Base-by-base conservation (phyloP, 202 grass and related monocot species). In the Cymbopogon flexuosus region DNA sequence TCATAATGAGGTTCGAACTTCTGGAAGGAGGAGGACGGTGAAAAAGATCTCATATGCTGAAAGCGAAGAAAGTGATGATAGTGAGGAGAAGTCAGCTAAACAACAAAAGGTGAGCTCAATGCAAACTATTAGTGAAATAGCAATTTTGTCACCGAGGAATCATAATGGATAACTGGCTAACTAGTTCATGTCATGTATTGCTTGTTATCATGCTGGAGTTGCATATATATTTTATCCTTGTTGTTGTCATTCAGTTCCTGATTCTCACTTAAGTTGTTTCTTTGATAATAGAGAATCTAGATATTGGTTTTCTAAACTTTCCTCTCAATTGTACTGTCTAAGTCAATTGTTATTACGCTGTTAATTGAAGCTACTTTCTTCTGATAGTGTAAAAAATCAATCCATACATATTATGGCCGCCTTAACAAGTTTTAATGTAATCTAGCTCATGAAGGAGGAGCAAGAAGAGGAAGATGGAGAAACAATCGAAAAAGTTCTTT, bases 1-100 rank as follows among this genome's bases (percentile, higher is more conserved):
- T 65, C 84, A 73, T 21, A 89, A 85, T 79, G 96, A 91, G 65
- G 70, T 83, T 67, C 92, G 96, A 67, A 95, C 89, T 81, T 99
- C 96, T 62, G 90, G 90, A 51, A 95, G 96, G 82, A 81, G 90
- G 76, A 89, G 95, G 79, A 83, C 92, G 2, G 69, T 36, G 21
- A 93, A 76, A 86, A 99, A 91, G 84, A 86, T 99, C 72, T 99
- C 96, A 71, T 99, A 99, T 76, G 96, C 86, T 79, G 96, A 99
- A 94, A 99, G 96, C 82, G 96, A 95, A 85, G 94, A 90, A 79
- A 99, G 96, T 35, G 92, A 93, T 2, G 90, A 93, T 76, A 88
- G 79, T 22, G 96, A 93, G 77, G 96, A 93, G 46, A 99, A 91
- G 79, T 68, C 71, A 45, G 75, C 65, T 47, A 99, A 95, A 79